Percentiles rank a stretch among this genome's conserved stretches.
Conservation (phyloP, 192 early-diverging fungal species). For the Coemansia sp. region DNA sequence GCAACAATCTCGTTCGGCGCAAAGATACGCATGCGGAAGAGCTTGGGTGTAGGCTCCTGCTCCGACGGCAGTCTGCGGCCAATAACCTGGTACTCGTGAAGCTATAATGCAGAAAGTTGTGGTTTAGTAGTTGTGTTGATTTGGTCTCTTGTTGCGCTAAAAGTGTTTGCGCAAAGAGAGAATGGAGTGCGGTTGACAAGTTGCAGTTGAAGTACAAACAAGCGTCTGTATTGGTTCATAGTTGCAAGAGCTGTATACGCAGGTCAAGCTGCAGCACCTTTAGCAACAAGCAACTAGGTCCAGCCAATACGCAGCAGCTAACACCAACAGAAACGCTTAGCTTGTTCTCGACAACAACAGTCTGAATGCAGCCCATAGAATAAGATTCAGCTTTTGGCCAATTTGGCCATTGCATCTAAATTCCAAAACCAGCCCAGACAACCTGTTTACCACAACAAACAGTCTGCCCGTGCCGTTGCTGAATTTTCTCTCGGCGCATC, state of each 20-base stretch:
- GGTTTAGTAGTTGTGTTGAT: too few species aligned
- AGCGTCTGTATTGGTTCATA: too few species aligned
- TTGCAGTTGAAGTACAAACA: too few species aligned
- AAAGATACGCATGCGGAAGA: conserved; percentile 98
- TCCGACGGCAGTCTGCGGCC: conserved; percentile 93
- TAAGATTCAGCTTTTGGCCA: neutral
- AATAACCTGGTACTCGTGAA: conserved; percentile 81
- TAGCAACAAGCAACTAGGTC: neutral
- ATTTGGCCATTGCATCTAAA: neutral
- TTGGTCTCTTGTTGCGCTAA: too few species aligned
- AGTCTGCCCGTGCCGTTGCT: neutral
- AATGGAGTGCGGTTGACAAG: too few species aligned
- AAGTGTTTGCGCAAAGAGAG: too few species aligned
- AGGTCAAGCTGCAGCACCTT: neutral
- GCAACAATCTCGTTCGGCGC: conserved; percentile 98
- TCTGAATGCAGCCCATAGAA: too few species aligned
- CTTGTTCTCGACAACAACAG: too few species aligned
- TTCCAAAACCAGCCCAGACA: neutral
- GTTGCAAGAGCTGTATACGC: neutral
- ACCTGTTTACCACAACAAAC: neutral
- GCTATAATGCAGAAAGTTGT: conserved; percentile 23
- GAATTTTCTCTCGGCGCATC: neutral
- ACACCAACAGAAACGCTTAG: too few species aligned
- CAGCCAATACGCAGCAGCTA: too few species aligned
- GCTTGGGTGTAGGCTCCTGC: conserved; percentile 88